Evolutionary conservation across 257 asterid species (phyloP).

Genomic region (Datura wrightii): DNA sequence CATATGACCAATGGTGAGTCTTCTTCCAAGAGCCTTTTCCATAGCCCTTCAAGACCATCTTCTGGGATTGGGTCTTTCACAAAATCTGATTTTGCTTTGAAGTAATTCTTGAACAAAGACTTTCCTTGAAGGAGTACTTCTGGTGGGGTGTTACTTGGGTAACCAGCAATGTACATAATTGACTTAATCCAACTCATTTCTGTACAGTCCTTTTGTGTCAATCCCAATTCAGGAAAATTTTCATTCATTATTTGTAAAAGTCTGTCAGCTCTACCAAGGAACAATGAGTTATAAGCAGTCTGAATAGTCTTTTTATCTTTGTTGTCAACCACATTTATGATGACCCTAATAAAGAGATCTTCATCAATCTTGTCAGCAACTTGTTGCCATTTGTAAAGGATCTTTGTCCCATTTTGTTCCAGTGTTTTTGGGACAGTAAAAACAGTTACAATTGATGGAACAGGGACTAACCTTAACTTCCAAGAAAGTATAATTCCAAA

Average conservation of each 20-base stretch:
- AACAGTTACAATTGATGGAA: constrained; percentile 58
- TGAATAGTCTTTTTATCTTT: too few species aligned
- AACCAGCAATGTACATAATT: too few species aligned
- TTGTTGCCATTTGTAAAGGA: constrained; percentile 69
- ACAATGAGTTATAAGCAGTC: too few species aligned
- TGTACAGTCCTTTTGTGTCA: too few species aligned
- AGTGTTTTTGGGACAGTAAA: constrained; percentile 60
- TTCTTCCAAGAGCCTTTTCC: constrained; percentile 64
- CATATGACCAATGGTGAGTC: constrained; percentile 57
- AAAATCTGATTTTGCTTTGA: constrained; percentile 76
- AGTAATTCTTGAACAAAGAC: constrained; percentile 63
- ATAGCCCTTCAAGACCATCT: constrained; percentile 64
- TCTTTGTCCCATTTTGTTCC: constrained; percentile 55
- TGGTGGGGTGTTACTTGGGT: too few species aligned
- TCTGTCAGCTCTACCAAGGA: too few species aligned
- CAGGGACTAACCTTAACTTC: constrained; percentile 61
- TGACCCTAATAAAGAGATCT: constrained; percentile 61
- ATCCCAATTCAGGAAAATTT: too few species aligned
- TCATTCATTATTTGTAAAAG: too few species aligned
- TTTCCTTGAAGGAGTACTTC: constrained; percentile 40
- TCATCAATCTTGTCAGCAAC: constrained; percentile 60
- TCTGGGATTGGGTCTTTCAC: constrained; percentile 59
- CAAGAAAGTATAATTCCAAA: constrained; percentile 54
- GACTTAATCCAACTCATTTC: too few species aligned
- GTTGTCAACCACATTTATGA: constrained; percentile 34